Percentiles rank a stretch among this genome's conserved stretches.
phyloP scores from a whole-genome alignment of 2,329 filamentous ascomycete species.

The Trichophyton equinum region DNA sequence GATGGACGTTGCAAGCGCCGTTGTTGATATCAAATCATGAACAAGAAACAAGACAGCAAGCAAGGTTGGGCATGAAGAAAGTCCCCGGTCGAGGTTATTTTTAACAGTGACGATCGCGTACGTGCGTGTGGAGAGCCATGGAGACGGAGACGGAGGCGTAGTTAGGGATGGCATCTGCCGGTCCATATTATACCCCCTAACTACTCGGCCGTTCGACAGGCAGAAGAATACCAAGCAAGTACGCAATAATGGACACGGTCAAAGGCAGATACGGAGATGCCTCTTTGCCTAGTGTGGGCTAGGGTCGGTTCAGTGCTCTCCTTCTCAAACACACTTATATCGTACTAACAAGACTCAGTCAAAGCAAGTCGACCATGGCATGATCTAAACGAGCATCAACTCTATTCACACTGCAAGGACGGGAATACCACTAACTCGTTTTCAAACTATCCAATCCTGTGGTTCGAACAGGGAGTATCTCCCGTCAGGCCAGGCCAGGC shows the following conservation, averaged over 20 bases:
- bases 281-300: background rate
- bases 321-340: conserved; percentile 2
- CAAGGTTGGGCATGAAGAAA: background rate
- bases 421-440: background rate
- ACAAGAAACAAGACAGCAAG: background rate
- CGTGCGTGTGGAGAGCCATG: background rate
- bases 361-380: background rate
- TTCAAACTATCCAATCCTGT: background rate
- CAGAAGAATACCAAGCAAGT: background rate
- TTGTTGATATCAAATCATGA: background rate
- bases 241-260: background rate
- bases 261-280: background rate
- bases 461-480: background rate
- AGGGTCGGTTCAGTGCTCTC: background rate
- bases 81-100: background rate
- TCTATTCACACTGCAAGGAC: conserved; percentile 2
- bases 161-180: background rate
- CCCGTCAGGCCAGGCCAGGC: too few species aligned
- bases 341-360: background rate
- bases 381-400: conserved; percentile 1
- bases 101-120: conserved; percentile 1
- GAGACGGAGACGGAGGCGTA: background rate
- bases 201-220: background rate
- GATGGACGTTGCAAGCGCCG: background rate
- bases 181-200: background rate